Base-by-base conservation (phyloP, 2,329 filamentous ascomycete genomes). In the Rhexocercosporidium sp. region DNA sequence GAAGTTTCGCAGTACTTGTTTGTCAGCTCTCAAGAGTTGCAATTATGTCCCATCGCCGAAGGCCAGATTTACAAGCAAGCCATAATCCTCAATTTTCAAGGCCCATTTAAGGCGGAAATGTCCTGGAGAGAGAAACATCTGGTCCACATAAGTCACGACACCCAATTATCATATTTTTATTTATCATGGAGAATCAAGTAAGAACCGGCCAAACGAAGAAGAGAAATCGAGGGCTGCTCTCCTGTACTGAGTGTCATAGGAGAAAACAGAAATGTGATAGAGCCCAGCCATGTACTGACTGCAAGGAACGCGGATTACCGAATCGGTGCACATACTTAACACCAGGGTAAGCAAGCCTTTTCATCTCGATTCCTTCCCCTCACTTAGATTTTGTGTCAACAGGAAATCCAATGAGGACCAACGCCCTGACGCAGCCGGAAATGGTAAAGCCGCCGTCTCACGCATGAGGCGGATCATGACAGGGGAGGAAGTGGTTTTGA, bases 211-310 rank as follows among this genome's bases (percentile, higher is more conserved):
- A 64, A 20, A 65, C 57, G 34, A 62, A 47, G 39, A 71, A 64
- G 57, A 68, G 71, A 34, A 70, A 70, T 53, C 67, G 71, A 29
- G 64, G 46, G 2, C 22, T 66, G 12, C 34, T 70, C 11, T 71
- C 70, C 2, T 73, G 71, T 59, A 69, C 64, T 14, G 72, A 74
- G 51, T 75, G 72, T 27, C 69, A 74, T 39, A 65, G 71, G 25
- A 64, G 71, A 25, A 75, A 75, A 49, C 72, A 75, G 47, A 74
- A 70, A 60, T 75, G 73, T 54, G 62, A 71, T 59, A 59, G 69
- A 18, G 47, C 25, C 18, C 44, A 63, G 22, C 73, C 71, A 25
- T 75, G 71, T 49, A 51, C 34, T 46, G 68, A 73, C 56, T 75
- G 73, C 61, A 53, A 57, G 1, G 65, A 67, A 29, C 68, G 71